Evolutionary conservation across 306 rosid species (phyloP), one percentile per base, ranked within the genome.

Genomic region (Cyclanthera cordifolia): DNA sequence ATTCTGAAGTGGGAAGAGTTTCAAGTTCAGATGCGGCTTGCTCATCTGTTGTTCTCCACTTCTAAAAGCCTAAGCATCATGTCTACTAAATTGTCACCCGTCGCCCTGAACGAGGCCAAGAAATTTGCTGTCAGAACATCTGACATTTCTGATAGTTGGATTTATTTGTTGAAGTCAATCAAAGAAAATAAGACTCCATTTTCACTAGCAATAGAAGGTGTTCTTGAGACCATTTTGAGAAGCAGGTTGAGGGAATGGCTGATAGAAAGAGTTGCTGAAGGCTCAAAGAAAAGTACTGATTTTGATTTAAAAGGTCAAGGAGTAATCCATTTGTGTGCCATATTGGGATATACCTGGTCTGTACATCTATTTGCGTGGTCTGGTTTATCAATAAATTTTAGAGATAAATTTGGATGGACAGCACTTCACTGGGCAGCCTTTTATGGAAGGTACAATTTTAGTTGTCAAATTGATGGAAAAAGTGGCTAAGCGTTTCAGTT

Each of bases 351-450:
- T 82, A 77, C 86, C 45, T 94, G 99, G 99, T 91, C 96, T 39
- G 73, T 90, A 76, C 68, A 76, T 71, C 77, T 88, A 74, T 94
- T 85, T 84, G 77, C 81, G 23, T 82, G 84, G 85, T 85, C 99
- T 53, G 96, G 97, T 73, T 81, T 94, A 75, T 87, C 99, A 2
- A 76, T 94, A 57, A 85, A 90, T 83, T 85, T 88, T 73, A 97
- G 97, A 71, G 99, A 94, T 78, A 94, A 85, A 58, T 72, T 23
- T 78, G 97, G 99, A 77, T 90, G 99, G 99, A 88, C 99, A 20
- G 97, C 99, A 77, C 91, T 94, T 76, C 99, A 94, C 70, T 94
- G 99, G 99, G 99, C 97, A 41, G 97, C 97, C 46, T 86, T 72
- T 81, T 74, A 30, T 65, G 99, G 99, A 85, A 85, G 95, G 96